Conservation (phyloP, 2,329 filamentous ascomycete genomes). For the Lachnellula arida region DNA sequence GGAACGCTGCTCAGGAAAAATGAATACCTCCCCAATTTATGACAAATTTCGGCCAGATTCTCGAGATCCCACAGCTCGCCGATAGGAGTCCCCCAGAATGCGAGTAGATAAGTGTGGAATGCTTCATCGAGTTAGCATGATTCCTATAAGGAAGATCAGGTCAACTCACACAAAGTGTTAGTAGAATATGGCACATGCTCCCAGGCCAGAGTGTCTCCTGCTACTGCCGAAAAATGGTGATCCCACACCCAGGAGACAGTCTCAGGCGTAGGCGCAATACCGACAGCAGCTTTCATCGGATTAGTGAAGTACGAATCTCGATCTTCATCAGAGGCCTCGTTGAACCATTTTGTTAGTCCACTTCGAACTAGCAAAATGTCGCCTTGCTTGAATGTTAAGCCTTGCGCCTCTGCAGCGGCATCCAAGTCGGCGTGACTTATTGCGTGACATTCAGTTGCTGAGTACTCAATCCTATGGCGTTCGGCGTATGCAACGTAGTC, state of each 20-base stretch:
- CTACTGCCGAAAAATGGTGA: slow-evolving; percentile 39
- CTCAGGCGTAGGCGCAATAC: slow-evolving; percentile 31
- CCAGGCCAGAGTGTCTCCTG: slow-evolving; percentile 39
- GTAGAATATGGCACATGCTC: slow-evolving; percentile 32
- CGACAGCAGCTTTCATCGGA: slow-evolving; percentile 30
- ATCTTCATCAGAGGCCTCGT: slow-evolving; percentile 9
- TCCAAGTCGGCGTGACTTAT: slow-evolving; percentile 1
- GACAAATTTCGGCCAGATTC: slow-evolving; percentile 30
- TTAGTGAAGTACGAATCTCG: background rate
- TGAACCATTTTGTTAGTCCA: slow-evolving; percentile 37
- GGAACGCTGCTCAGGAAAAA: slow-evolving; percentile 39
- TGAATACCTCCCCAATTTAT: slow-evolving; percentile 37
- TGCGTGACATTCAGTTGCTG: slow-evolving; percentile 7
- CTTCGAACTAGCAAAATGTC: slow-evolving; percentile 45
- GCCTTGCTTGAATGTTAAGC: slow-evolving; percentile 32
- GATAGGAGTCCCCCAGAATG: slow-evolving; percentile 46
- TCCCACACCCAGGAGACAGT: slow-evolving; percentile 42
- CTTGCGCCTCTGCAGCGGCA: background rate
- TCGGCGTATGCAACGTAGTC: slow-evolving; percentile 42
- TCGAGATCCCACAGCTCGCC: slow-evolving; percentile 45
- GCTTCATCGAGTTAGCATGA: too few species aligned
- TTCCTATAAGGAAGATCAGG: too few species aligned
- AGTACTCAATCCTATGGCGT: slow-evolving; percentile 25
- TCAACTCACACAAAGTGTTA: background rate
- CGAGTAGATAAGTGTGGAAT: slow-evolving; percentile 37